phyloP scores from a whole-genome alignment of 2,329 filamentous ascomycete genomes.

The Stromatinia cepivora region DNA sequence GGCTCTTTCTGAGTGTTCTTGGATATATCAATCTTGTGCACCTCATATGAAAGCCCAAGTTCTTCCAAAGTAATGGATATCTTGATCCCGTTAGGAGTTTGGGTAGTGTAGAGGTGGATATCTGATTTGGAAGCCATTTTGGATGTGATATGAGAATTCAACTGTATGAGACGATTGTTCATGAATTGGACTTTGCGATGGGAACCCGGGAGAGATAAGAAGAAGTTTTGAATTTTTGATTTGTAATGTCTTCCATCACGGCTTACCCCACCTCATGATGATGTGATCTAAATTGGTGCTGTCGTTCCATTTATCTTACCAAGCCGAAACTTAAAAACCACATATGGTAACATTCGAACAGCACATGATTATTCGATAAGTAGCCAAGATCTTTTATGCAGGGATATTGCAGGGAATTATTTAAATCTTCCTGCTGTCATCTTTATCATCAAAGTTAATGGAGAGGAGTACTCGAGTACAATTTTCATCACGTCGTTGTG shows the following conservation, averaged over 20 bases:
- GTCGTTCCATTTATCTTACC: background rate
- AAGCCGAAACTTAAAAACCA: background rate
- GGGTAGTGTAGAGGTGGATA: constrained; percentile 55
- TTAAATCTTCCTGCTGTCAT: background rate
- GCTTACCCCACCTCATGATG: background rate
- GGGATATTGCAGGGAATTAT: too few species aligned
- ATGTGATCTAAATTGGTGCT: constrained; percentile 1
- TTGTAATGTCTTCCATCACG: constrained; percentile 4
- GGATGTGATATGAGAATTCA: constrained; percentile 30
- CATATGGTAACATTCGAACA: background rate
- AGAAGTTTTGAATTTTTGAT: background rate
- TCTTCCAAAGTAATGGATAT: constrained; percentile 85
- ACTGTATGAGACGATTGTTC: constrained; percentile 31
- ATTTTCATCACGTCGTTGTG: background rate
- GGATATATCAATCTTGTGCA: constrained; percentile 67
- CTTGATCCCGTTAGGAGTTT: constrained; percentile 90
- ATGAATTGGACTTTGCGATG: constrained; percentile 20
- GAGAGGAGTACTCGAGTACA: background rate
- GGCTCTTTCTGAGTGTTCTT: constrained; percentile 80
- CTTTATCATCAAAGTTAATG: background rate
- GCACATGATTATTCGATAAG: background rate
- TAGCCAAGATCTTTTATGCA: too few species aligned
- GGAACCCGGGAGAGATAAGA: background rate
- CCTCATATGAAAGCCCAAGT: constrained; percentile 78
- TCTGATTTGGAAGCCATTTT: constrained; percentile 46